Evolutionary conservation across 2,329 filamentous ascomycete genomes (phyloP), one percentile per base, ranked within the genome.

Genomic region (Leptographium radiaticola): DNA sequence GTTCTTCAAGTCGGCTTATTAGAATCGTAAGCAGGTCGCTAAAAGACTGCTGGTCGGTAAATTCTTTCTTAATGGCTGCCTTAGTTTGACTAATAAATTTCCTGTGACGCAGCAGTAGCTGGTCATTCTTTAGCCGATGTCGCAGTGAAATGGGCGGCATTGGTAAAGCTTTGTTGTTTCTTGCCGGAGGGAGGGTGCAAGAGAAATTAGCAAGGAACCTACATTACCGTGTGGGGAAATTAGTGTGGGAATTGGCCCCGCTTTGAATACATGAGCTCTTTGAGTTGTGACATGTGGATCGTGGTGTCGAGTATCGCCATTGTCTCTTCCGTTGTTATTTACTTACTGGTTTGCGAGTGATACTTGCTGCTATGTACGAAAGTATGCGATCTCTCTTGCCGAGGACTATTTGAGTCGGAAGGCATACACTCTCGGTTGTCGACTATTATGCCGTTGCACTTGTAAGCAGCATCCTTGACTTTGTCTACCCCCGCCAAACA

Each of bases 401-500:
- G 25, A 25, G 25, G 3, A 25, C 25, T 25, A 25, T 25, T 25
- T n/a, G n/a, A n/a, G n/a, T n/a, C n/a, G n/a, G n/a, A n/a, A n/a
- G n/a, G n/a, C n/a, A n/a, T n/a, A n/a, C n/a, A n/a, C n/a, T n/a
- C n/a, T n/a, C n/a, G n/a, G 25, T 25, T 45, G 36, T 56, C 40
- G 8, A 55, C 45, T n/a, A 52, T 39, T 11, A 52, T 47, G 25
- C 25, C 5, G 6, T 39, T 25, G 31, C 44, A 53, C 18, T 45
- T 1, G 9, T 7, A 45, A 4, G 42, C 45, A 18, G 53, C 39
- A 3, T 49, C 42, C 30, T 36, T 42, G 15, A 55, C 40, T 10
- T 40, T 50, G 4, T 57, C 52, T 16, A 56, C 15, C 6, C 56
- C 43, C 6, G 9, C 13, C 8, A 56, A 49, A 34, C 53, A 53